A percentile compares a stretch with the other conserved stretches of the same genome.
phyloP scores from a whole-genome alignment of 1,284 basidiomycete genomes.

The Ganoderma multipileum region DNA sequence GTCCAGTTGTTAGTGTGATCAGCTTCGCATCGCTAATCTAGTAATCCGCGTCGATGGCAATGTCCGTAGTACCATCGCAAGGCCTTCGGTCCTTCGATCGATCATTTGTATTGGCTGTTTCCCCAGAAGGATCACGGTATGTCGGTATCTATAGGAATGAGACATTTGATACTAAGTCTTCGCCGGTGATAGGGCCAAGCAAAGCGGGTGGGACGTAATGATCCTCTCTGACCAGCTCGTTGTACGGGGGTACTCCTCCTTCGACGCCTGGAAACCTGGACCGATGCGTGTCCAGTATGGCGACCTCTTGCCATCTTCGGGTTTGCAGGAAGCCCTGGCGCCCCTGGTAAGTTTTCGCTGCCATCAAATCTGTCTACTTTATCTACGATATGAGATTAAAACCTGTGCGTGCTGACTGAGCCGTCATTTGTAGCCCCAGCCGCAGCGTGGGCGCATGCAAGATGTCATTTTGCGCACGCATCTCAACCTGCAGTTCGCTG shows the following conservation, averaged over 20 bases:
- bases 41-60: background rate
- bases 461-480: constrained; percentile 75
- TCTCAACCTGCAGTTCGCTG: constrained; percentile 77
- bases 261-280: constrained; percentile 79
- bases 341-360: constrained; percentile 57
- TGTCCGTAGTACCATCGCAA: constrained; percentile 33
- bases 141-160: constrained; percentile 37
- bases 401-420: constrained; percentile 26
- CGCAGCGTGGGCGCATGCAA: constrained; percentile 70
- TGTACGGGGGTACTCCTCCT: constrained; percentile 84
- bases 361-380: constrained; percentile 13
- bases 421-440: constrained; percentile 59
- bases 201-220: constrained; percentile 88
- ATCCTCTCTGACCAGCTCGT: constrained; percentile 91
- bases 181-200: constrained; percentile 63
- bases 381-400: constrained; percentile 15
- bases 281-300: constrained; percentile 70
- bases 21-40: constrained; percentile 11
- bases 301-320: constrained; percentile 39
- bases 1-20: constrained; percentile 37
- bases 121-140: constrained; percentile 81
- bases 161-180: constrained; percentile 17
- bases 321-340: constrained; percentile 58
- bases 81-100: constrained; percentile 94
- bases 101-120: constrained; percentile 87